These are phyloP conservation scores for Skeletonema potamos DNA, from an alignment of 108 stramenopile species.

Conservation along the genomic window DNA sequence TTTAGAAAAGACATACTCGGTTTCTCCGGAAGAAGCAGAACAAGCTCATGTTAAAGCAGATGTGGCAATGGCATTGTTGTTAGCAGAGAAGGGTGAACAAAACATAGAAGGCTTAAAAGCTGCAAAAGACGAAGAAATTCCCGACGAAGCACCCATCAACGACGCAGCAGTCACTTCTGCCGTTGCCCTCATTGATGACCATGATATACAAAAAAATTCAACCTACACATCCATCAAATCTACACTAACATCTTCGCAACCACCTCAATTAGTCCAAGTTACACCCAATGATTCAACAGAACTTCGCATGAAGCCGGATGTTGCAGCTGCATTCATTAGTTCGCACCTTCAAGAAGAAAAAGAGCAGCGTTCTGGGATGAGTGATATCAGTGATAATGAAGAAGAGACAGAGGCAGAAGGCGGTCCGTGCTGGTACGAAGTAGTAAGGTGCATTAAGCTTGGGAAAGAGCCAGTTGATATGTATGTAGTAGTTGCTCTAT, in stretches of 20 bases:
- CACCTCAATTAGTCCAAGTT: background rate
- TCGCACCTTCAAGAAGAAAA: constrained; percentile 5
- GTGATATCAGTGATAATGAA: constrained; percentile 4
- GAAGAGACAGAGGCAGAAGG: background rate
- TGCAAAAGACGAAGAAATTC: background rate
- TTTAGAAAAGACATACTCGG: background rate
- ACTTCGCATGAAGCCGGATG: constrained; percentile 35
- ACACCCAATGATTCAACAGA: constrained; percentile 13
- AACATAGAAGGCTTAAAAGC: background rate
- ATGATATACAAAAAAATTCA: background rate
- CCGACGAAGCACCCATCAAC: background rate
- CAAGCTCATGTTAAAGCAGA: constrained; percentile 21
- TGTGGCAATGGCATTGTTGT: constrained; percentile 28
- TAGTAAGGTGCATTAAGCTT: constrained; percentile 1
- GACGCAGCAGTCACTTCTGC: background rate
- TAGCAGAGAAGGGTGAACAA: background rate
- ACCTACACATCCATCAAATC: background rate
- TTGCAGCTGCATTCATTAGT: constrained; percentile 10
- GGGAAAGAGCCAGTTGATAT: background rate
- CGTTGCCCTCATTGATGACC: background rate
- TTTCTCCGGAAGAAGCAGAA: constrained; percentile 9
- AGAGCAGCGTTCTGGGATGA: background rate
- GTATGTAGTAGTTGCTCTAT: constrained; percentile 20
- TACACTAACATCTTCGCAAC: background rate
- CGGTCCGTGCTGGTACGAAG: constrained; percentile 37